Conservation (phyloP, 2,329 filamentous ascomycete genomes). For the Calonectria ilicicola region DNA sequence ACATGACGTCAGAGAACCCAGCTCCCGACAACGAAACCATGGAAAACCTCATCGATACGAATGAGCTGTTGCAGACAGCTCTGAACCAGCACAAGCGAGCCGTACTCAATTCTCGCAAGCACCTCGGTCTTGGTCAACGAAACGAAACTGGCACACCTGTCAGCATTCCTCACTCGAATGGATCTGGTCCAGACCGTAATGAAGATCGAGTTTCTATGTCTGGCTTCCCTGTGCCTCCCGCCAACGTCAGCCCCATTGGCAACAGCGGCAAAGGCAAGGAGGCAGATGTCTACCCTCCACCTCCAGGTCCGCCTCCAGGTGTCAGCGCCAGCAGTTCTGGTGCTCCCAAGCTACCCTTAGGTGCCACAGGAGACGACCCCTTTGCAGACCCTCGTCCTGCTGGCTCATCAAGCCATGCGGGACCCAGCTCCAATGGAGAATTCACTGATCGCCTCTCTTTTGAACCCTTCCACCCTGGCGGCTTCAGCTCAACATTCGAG, state of each 20-base stretch:
- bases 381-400: constrained; percentile 46
- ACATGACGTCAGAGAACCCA: constrained; percentile 84
- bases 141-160: constrained; percentile 44
- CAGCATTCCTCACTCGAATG: constrained; percentile 45
- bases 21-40: constrained; percentile 93
- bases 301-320: constrained; percentile 39
- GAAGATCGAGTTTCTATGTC: constrained; percentile 28
- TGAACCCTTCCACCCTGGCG: constrained; percentile 56
- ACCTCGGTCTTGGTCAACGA: constrained; percentile 55
- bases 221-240: constrained; percentile 25
- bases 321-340: constrained; percentile 40
- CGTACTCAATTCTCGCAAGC: constrained; percentile 72
- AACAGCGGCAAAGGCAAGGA: constrained; percentile 52
- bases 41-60: constrained; percentile 92
- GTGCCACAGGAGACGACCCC: constrained; percentile 45
- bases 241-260: constrained; percentile 24
- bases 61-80: constrained; percentile 87
- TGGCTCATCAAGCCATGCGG: constrained; percentile 27
- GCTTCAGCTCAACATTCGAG: constrained; percentile 42
- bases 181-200: constrained; percentile 39
- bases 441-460: constrained; percentile 42
- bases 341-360: constrained; percentile 32
- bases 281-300: constrained; percentile 42
- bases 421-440: constrained; percentile 28
- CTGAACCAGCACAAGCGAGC: constrained; percentile 88